Conservation (phyloP, 192 early-diverging fungal genomes). For the Mycoemilia scoparia region DNA sequence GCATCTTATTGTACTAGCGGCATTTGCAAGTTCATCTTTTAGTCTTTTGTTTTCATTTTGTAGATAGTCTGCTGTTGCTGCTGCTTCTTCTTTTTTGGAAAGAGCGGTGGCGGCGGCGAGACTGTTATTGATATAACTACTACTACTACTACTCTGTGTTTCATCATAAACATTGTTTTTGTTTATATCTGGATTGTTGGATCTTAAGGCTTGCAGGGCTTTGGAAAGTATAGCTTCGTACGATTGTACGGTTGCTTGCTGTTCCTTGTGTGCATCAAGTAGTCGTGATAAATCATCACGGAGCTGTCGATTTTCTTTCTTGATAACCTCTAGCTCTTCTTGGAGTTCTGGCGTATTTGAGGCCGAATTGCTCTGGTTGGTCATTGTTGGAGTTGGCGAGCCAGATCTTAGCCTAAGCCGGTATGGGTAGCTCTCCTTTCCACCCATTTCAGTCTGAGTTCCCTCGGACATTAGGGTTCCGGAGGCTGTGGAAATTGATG, state of each 20-base stretch:
- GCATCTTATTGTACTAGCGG: too few relatives aligned
- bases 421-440: neutral
- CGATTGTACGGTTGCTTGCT: conserved; percentile 17
- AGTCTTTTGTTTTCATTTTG: too few relatives aligned
- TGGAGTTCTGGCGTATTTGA: conserved; percentile 1
- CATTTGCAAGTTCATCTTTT: too few relatives aligned
- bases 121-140: too few relatives aligned
- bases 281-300: conserved; percentile 7
- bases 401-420: neutral
- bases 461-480: neutral
- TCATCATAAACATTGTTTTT: too few relatives aligned
- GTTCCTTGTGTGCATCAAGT: conserved; percentile 13
- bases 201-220: conserved; percentile 12
- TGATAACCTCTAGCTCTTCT: neutral
- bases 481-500: too few relatives aligned
- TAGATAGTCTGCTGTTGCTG: too few relatives aligned
- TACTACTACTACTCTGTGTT: too few relatives aligned
- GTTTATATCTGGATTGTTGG: too few relatives aligned
- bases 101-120: too few relatives aligned
- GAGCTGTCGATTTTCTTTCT: conserved; percentile 10
- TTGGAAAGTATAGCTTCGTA: conserved; percentile 18
- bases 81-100: too few relatives aligned
- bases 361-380: conserved; percentile 2
- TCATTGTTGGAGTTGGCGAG: conserved; percentile 1
- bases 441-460: conserved; percentile 3